Conservation (phyloP, 192 early-diverging fungal species). For the Entophlyctis luteolus region DNA sequence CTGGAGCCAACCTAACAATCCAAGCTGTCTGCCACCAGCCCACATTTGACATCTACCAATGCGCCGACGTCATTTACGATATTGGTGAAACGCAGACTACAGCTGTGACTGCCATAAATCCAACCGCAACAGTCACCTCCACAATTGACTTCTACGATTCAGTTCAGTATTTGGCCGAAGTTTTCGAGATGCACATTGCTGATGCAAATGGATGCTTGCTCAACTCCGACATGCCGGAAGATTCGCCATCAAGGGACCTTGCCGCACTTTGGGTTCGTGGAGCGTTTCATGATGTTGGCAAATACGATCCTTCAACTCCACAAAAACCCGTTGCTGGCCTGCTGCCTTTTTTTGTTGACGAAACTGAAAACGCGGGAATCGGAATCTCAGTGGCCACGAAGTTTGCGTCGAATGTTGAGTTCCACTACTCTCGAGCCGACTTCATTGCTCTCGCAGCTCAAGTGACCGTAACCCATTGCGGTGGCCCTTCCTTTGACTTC, state of each 20-base stretch:
- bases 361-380: neutral
- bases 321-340: constrained; percentile 6
- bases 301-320: constrained; percentile 13
- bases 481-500: constrained; percentile 25
- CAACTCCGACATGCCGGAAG: neutral
- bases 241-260: constrained; percentile 17
- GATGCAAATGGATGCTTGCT: too few species aligned
- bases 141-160: neutral
- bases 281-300: constrained; percentile 32
- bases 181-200: too few species aligned
- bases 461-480: constrained; percentile 27
- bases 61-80: constrained; percentile 9
- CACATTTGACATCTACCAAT: constrained; percentile 25
- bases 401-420: neutral
- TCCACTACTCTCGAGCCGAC: constrained; percentile 21
- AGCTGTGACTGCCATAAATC: neutral
- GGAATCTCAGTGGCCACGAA: neutral
- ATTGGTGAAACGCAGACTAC: neutral
- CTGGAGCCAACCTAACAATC: neutral
- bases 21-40: constrained; percentile 31
- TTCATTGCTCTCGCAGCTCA: constrained; percentile 28
- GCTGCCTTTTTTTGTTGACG: neutral
- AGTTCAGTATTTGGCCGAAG: too few species aligned
- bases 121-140: neutral
- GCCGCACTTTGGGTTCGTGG: constrained; percentile 37